Evolutionary conservation across 169 alveolate genomes (phyloP), one percentile per base, ranked within the genome.

Genomic region (Hepatocystis sp.): DNA sequence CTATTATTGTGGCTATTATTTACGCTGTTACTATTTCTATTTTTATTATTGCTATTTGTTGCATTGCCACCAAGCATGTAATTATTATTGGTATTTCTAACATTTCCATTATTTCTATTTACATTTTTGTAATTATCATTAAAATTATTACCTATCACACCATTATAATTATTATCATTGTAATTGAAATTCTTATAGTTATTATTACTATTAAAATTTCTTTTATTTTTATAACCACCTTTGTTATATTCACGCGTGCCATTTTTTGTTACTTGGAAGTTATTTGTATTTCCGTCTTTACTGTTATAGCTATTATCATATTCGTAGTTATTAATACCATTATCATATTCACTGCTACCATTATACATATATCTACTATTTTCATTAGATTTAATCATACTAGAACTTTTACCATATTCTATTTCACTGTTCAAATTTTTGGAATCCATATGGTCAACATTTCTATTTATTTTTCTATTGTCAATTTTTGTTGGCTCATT

Each of bases 181-280:
- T 23, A 21, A 39, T 32, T 17, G 66, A 11, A 27, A 49, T 27
- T 42, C 11, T 17, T 36, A 66, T 13, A 39, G 39, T 47, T 47
- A 19, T 27, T 58, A 23, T 34, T 34, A 53, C 17, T 15, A 47
- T 71, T 81, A 2, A 32, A 27, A 81, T n/a, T 23, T 34, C 30
- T 65, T 23, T 23, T 60, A 53, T 28, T 81, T 63, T 53, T 63
- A 30, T 81, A 34, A 21, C 46, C 47, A 11, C n/a, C 21, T 25
- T 53, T 49, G 60, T 81, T 76, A 63, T 76, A 58, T 58, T 56
- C 88, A 3, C 28, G 39, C 2, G 25, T 63, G 51, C 5, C 44
- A 32, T 81, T 81, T 44, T 64, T 66, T 36, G 39, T 66, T 53
- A 27, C 19, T 11, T 76, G 46, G 25, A 28, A 44, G 21, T 10